Evolutionary conservation across 2,329 filamentous ascomycete genomes (phyloP), one percentile per base, ranked within the genome.

Genomic region (Monosporascus sp.): DNA sequence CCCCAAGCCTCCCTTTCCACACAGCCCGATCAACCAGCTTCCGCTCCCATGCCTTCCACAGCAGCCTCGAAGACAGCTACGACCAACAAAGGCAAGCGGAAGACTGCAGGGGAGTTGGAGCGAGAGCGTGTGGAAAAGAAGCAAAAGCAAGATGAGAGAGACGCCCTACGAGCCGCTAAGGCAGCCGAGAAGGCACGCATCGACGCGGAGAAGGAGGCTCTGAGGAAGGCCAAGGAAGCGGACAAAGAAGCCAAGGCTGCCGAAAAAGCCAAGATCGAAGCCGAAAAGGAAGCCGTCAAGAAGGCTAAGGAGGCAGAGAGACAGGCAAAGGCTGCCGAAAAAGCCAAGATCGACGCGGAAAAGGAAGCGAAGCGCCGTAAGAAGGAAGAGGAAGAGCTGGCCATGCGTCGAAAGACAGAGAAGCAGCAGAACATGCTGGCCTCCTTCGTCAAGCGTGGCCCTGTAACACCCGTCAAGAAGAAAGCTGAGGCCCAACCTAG

Each of bases 51-150:
- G 35, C 20, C 48, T 44, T 38, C 50, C n/a, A 20, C 51, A 1
- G 25, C 56, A 5, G 36, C 44, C 22, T 8, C 41, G n/a, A 53
- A 56, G 15, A n/a, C 46, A 11, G 48, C 55, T 2, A 14, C 54
- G 71, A 52, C 73, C 73, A 53, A 70, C 70, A 53, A 72, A 74
- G 51, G 71, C 71, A 62, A 67, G 49, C 52, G 63, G 7, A 70
- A 70, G 57, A 67, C 67, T 27, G 54, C 59, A 54, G 72, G 70
- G 0, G 68, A 72, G 39, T 70, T 67, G 41, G 67, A 65, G 36
- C 69, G 73, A 46, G 74, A 78, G 56, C 70, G 69, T 11, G 72
- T 73, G 15, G 73, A 73, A 55, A 79, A 78, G 64, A 76, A 72
- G 60, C 70, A 70, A 31, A 75, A 78, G 58, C 79, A 77, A 62